Base-by-base conservation (phyloP, 257 asterid genomes). In the Avicennia marina region DNA sequence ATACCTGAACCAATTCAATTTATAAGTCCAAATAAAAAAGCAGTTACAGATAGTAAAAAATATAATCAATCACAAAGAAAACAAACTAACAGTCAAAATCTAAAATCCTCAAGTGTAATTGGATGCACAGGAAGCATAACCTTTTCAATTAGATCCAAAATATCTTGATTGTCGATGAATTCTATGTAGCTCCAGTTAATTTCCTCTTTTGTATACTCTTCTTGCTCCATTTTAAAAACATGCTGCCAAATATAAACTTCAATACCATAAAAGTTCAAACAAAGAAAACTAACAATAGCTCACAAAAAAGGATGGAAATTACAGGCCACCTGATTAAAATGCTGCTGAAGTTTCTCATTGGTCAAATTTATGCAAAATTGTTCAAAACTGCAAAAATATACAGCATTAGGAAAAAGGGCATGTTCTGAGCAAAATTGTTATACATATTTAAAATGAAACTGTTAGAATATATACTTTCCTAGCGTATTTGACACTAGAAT, bases 221-320 rank as follows among this genome's bases (percentile, higher is more conserved):
- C 99, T 86, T 93, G 99, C 87, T 93, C 99, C 97, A 86, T 93
- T 82, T 93, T 93, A 71, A 93, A 93, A 58, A 93, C 99, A 31
- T 93, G 99, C 99, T 93, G 90, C 60, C 70, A 72, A 75, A 59
- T 57, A 72, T 38, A 56, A 25, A 40, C 16, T 5, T 56, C 31
- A 41, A 33, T 20, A 5, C 3, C 19, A 58, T 22, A 45, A 56
- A 45, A 56, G 42, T 15, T 42, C 43, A 38, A 48, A 65, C 42
- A 42, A 63, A 46, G 8, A 46, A 7, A 36, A 36, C 2, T 7
- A 36, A 36, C 6, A 5, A 36, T 4, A 11, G 41, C 6, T 36
- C 41, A 36, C 41, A 7, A 11, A 5, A 36, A 11, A 36, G 41
- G 3, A 36, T 11, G 6, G 41, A 36, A 36, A 36, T 36, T 36